A percentile compares a stretch with the other conserved stretches of the same genome.
These are phyloP conservation scores for Sanchytrium tribonematis DNA, from an alignment of 371 early-diverging fungal genomes.

Conservation along the genomic window DNA sequence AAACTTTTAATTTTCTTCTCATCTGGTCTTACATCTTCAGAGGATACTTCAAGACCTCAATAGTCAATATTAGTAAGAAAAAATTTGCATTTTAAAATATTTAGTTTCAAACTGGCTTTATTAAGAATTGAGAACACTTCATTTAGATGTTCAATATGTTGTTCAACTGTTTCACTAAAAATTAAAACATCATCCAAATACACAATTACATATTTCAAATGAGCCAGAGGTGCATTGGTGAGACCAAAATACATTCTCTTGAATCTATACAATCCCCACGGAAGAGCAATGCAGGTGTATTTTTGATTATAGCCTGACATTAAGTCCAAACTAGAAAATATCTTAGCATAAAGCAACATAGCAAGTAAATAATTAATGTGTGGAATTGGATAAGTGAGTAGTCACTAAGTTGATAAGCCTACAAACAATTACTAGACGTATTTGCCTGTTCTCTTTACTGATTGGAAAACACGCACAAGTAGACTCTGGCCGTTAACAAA, in stretches of 20 bases:
- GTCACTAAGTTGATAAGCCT: too few relatives aligned
- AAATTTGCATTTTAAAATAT: conserved; percentile 8
- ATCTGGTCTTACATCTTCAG: conserved; percentile 6
- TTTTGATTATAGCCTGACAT: conserved; percentile 8
- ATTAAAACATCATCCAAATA: conserved; percentile 8
- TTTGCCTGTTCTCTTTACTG: too few relatives aligned
- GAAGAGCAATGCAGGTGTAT: not conserved
- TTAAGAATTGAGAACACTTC: not conserved
- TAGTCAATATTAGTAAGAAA: conserved; percentile 2
- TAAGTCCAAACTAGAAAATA: conserved; percentile 9
- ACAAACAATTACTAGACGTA: too few relatives aligned
- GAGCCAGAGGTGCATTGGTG: conserved; percentile 3
- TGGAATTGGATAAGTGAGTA: conserved; percentile 12
- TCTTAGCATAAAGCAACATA: conserved; percentile 1
- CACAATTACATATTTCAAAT: conserved; percentile 5
- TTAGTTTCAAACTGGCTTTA: conserved; percentile 2
- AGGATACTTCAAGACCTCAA: conserved; percentile 6
- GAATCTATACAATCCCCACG: conserved; percentile 6
- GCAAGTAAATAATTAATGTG: conserved; percentile 4
- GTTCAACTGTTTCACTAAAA: conserved; percentile 3
- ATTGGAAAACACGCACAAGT: too few relatives aligned
- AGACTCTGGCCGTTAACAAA: too few relatives aligned
- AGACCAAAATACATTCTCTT: conserved; percentile 8
- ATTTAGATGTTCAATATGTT: conserved; percentile 4
- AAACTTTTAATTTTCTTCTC: conserved; percentile 7